Percentiles rank a stretch among this genome's conserved stretches.
These are phyloP conservation scores for Phallus indusiatus DNA, from an alignment of 768 basidiomycete genomes.

Conservation along the genomic window DNA sequence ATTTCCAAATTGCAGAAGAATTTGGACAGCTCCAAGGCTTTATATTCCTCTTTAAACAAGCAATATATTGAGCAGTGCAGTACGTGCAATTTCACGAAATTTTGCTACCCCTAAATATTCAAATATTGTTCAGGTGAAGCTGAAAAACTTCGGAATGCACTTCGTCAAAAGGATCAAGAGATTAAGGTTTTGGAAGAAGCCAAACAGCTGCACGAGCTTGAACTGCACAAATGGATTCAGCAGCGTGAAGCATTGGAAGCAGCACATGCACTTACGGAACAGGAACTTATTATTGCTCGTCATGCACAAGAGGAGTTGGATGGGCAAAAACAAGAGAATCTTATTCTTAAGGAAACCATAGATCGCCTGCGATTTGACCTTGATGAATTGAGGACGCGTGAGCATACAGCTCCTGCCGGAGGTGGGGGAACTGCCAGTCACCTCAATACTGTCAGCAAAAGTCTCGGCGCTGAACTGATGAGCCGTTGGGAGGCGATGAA, in stretches of 20 bases:
- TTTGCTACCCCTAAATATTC: not conserved
- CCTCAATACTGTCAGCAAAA: conserved; percentile 56
- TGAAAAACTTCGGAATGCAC: conserved; percentile 65
- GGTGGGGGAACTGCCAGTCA: conserved; percentile 40
- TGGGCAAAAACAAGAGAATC: conserved; percentile 91
- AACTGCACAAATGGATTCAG: conserved; percentile 52
- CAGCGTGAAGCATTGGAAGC: conserved; percentile 68
- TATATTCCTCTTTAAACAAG: conserved; percentile 70
- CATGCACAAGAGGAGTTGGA: conserved; percentile 69
- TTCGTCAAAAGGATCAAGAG: conserved; percentile 67
- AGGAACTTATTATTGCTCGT: conserved; percentile 60
- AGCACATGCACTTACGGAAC: conserved; percentile 58
- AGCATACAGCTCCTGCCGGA: conserved; percentile 26
- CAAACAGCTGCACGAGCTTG: conserved; percentile 50
- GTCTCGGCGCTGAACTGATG: conserved; percentile 62
- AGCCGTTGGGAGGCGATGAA: conserved; percentile 9
- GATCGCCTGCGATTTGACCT: conserved; percentile 90
- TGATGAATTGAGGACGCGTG: conserved; percentile 70
- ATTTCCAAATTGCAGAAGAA: conserved; percentile 64
- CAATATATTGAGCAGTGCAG: conserved; percentile 86
- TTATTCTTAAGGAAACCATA: conserved; percentile 91
- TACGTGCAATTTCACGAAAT: conserved; percentile 26
- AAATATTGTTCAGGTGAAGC: conserved; percentile 45
- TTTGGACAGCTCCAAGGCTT: conserved; percentile 62
- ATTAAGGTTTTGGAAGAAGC: conserved; percentile 58